phyloP scores from a whole-genome alignment of 129 eudicot species.

The Tanacetum coccineum region DNA sequence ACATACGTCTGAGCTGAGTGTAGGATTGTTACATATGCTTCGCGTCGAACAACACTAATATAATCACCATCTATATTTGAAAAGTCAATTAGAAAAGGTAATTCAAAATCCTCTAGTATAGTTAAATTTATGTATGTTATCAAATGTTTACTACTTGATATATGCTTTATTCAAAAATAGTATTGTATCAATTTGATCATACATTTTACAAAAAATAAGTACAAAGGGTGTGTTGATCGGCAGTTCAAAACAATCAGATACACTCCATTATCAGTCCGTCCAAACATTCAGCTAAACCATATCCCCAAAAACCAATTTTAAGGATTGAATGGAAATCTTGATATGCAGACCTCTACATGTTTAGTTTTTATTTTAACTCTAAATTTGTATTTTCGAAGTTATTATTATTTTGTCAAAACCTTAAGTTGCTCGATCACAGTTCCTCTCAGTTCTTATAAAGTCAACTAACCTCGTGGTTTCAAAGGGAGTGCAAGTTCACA shows the following conservation, averaged over 20 bases:
- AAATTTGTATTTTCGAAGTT: not conserved
- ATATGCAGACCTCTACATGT: not conserved
- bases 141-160: too few relatives aligned
- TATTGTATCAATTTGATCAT: too few relatives aligned
- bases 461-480: slow-evolving; percentile 48
- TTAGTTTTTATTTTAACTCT: not conserved
- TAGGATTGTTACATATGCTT: slow-evolving; percentile 80
- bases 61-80: slow-evolving; percentile 4
- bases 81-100: slow-evolving; percentile 15
- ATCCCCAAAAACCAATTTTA: too few relatives aligned
- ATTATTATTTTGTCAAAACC: not conserved
- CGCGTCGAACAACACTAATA: slow-evolving; percentile 43
- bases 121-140: too few relatives aligned
- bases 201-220: too few relatives aligned
- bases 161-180: too few relatives aligned
- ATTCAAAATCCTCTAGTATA: too few relatives aligned
- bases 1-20: slow-evolving; percentile 77
- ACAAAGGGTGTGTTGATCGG: too few relatives aligned
- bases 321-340: not conserved
- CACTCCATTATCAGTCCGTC: too few relatives aligned
- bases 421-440: too few relatives aligned
- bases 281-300: too few relatives aligned
- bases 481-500: slow-evolving; percentile 80
- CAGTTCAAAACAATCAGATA: too few relatives aligned
- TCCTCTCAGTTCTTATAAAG: not conserved